Evolutionary conservation across 2,329 filamentous ascomycete genomes (phyloP).

Genomic region (Sporothrix schenckii): DNA sequence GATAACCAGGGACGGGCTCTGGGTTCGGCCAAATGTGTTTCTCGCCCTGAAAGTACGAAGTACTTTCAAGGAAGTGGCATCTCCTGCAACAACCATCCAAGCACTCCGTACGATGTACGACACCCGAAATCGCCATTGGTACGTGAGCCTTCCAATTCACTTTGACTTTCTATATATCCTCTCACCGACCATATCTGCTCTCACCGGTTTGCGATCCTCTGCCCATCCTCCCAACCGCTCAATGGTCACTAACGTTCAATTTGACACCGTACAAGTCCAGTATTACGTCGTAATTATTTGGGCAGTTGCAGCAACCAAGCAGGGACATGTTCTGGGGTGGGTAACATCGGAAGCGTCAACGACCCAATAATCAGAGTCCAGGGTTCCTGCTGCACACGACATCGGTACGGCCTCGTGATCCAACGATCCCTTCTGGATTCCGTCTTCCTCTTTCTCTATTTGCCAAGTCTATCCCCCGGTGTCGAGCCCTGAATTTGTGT

Average conservation of each 20-base stretch:
- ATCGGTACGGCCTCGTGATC: background rate
- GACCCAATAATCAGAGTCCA: background rate
- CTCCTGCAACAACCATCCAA: background rate
- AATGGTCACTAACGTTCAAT: background rate
- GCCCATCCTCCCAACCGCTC: background rate
- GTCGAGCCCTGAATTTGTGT: background rate
- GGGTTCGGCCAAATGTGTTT: background rate
- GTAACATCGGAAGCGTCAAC: background rate
- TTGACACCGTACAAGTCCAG: background rate
- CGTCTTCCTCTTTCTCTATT: background rate
- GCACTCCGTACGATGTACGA: background rate
- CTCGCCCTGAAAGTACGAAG: background rate
- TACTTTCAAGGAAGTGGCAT: no score
- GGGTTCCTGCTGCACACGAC: background rate
- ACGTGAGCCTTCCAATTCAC: background rate
- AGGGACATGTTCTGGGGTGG: background rate
- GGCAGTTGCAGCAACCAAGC: background rate
- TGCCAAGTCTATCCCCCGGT: background rate
- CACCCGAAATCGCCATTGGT: background rate
- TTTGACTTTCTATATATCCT: constrained; percentile 1
- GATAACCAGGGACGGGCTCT: background rate
- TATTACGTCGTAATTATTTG: background rate
- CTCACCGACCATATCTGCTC: background rate
- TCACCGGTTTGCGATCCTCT: constrained; percentile 5
- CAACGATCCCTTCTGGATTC: background rate